Evolutionary conservation across 1,284 basidiomycete genomes (phyloP).

Genomic region (Trametes hirsuta): DNA sequence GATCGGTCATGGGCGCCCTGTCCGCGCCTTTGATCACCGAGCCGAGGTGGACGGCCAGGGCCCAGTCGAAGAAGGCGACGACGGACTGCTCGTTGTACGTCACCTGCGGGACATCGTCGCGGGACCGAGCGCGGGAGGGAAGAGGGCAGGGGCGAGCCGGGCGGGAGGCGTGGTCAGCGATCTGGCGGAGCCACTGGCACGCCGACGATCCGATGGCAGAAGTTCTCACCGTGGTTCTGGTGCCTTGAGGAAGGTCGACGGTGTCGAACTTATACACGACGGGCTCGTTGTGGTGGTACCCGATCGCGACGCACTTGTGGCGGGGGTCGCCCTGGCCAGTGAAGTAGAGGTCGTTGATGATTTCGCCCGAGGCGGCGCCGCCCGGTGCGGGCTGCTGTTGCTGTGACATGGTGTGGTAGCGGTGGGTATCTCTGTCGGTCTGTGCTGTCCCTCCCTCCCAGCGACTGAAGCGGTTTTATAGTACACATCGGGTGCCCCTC

Average conservation of each 20-base stretch:
- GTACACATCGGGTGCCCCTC: background rate
- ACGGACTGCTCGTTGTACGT: conserved; percentile 50
- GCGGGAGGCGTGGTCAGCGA: conserved; percentile 14
- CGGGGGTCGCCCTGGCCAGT: conserved; percentile 69
- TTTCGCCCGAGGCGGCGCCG: background rate
- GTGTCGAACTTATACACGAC: conserved; percentile 73
- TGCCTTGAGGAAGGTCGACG: conserved; percentile 25
- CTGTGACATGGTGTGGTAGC: background rate
- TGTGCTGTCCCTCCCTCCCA: background rate
- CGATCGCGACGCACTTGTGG: conserved; percentile 65
- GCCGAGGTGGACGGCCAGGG: conserved; percentile 55
- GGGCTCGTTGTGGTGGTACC: conserved; percentile 53
- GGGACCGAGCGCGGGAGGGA: background rate
- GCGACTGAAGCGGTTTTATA: conserved; percentile 10
- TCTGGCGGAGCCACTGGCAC: conserved; percentile 12
- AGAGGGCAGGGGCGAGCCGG: conserved; percentile 11
- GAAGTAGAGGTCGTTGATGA: conserved; percentile 61
- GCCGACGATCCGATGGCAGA: conserved; percentile 15
- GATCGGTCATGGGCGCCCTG: conserved; percentile 62
- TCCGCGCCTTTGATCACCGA: conserved; percentile 56
- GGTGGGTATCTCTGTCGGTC: background rate
- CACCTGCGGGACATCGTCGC: conserved; percentile 27
- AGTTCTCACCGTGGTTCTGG: conserved; percentile 24
- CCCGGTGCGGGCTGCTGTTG: background rate
- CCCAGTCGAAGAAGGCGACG: conserved; percentile 69